Conservation (phyloP, 2,329 filamentous ascomycete genomes). For the Sporothrix luriei region DNA sequence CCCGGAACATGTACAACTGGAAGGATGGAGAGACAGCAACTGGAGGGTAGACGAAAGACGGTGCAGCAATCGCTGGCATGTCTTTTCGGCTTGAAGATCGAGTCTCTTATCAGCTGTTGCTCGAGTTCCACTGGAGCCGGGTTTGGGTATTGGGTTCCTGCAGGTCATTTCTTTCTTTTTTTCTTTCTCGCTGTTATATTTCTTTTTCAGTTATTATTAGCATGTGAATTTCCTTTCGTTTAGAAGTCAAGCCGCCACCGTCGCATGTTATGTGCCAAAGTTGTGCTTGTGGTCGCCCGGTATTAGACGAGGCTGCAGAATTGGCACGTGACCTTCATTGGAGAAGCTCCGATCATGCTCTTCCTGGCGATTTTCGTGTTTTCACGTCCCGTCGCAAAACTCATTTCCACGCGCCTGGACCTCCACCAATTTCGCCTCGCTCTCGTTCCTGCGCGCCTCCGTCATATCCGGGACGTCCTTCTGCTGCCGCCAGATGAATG, state of each 20-base stretch:
- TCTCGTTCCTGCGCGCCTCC: not conserved
- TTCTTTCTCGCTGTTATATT: not conserved
- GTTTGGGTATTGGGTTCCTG: not conserved
- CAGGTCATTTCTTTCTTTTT: not conserved
- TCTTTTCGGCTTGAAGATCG: not conserved
- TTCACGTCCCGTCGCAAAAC: not conserved
- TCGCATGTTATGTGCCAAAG: not conserved
- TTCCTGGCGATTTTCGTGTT: slow-evolving; percentile 9
- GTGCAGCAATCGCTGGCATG: not conserved
- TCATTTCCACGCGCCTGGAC: not conserved
- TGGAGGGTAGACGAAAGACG: not conserved
- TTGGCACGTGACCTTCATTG: slow-evolving; percentile 1
- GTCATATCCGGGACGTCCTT: not conserved
- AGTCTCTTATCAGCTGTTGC: too few species aligned
- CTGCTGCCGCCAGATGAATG: slow-evolving; percentile 41
- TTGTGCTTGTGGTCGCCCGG: not conserved
- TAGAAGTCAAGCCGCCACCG: not conserved
- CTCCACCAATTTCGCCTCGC: too few species aligned
- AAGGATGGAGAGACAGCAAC: too few species aligned
- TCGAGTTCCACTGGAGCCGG: not conserved
- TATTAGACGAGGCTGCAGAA: not conserved
- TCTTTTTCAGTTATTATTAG: not conserved
- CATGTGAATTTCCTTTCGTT: slow-evolving; percentile 5
- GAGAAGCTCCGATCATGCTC: not conserved
- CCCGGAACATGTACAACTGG: too few species aligned